These are phyloP conservation scores for Taiozyma sp. DNA, from an alignment of 1,139 yeast species.

Conservation along the genomic window DNA sequence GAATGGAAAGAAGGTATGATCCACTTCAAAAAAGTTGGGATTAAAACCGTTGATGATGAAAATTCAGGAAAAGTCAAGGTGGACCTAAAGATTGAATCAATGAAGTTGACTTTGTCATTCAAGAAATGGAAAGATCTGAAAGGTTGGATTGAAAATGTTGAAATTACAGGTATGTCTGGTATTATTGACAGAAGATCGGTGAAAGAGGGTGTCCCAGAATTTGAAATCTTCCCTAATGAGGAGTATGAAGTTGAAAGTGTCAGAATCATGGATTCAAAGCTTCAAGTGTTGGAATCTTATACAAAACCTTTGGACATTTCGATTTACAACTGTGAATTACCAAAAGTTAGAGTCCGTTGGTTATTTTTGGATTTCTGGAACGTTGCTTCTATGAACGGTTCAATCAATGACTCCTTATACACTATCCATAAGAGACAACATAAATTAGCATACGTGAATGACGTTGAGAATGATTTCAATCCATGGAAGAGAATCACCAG, in stretches of 20 bases:
- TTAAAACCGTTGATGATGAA: constrained; percentile 30
- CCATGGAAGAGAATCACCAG: constrained; percentile 53
- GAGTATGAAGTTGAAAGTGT: constrained; percentile 48
- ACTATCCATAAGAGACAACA: constrained; percentile 64
- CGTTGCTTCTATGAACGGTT: constrained; percentile 67
- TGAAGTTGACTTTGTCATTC: constrained; percentile 57
- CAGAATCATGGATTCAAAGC: constrained; percentile 50
- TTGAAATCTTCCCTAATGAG: constrained; percentile 29
- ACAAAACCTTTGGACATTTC: constrained; percentile 44
- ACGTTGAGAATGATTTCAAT: constrained; percentile 32
- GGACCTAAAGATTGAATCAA: constrained; percentile 44
- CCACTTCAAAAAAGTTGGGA: constrained; percentile 47
- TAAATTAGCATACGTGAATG: constrained; percentile 35
- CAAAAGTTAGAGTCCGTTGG: constrained; percentile 54
- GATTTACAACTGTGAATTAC: constrained; percentile 61
- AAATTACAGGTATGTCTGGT: constrained; percentile 60
- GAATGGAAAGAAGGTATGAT: constrained; percentile 56
- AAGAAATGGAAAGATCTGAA: constrained; percentile 67
- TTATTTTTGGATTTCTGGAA: constrained; percentile 61
- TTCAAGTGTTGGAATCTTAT: constrained; percentile 37
- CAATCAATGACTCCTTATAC: constrained; percentile 68
- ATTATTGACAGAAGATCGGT: constrained; percentile 38
- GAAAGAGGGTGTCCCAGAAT: constrained; percentile 38
- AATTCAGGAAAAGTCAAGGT: constrained; percentile 21
- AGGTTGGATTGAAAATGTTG: constrained; percentile 61